These are phyloP conservation scores for Tricholoma furcatifolium DNA, from an alignment of 768 basidiomycete species.

Conservation along the genomic window DNA sequence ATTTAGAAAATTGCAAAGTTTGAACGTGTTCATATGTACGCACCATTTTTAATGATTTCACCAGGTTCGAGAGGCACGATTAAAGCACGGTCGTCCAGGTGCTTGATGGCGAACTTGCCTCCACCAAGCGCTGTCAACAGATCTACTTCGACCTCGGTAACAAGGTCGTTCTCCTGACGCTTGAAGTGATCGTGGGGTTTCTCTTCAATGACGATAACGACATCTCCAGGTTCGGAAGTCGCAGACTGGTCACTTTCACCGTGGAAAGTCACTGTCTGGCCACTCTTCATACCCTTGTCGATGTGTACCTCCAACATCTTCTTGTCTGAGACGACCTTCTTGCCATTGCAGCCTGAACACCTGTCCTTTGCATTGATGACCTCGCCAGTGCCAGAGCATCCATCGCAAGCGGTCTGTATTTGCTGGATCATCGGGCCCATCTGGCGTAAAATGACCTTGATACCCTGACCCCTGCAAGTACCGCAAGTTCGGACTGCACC, in stretches of 20 bases:
- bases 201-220: slow-evolving; percentile 92
- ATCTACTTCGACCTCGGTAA: slow-evolving; percentile 87
- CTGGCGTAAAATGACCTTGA: slow-evolving; percentile 90
- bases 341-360: slow-evolving; percentile 91
- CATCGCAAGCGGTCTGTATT: slow-evolving; percentile 92
- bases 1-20: neutral
- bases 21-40: slow-evolving; percentile 26
- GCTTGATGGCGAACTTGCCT: slow-evolving; percentile 85
- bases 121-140: slow-evolving; percentile 92
- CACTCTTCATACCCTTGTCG: slow-evolving; percentile 97
- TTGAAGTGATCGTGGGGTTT: slow-evolving; percentile 88
- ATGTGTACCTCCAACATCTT: slow-evolving; percentile 97
- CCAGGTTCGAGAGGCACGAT: slow-evolving; percentile 84
- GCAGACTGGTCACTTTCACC: slow-evolving; percentile 96
- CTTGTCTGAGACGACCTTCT: slow-evolving; percentile 92
- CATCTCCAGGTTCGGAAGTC: slow-evolving; percentile 86
- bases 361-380: slow-evolving; percentile 91
- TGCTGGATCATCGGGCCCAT: slow-evolving; percentile 99
- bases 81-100: slow-evolving; percentile 90
- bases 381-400: slow-evolving; percentile 93
- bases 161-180: slow-evolving; percentile 84
- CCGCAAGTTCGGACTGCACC: slow-evolving; percentile 84
- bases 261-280: slow-evolving; percentile 83
- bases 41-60: slow-evolving; percentile 92
- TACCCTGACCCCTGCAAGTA: slow-evolving; percentile 83